Percentiles rank a stretch among this genome's conserved stretches.
These are phyloP conservation scores for Leccinum pachyderme DNA, from an alignment of 1,284 basidiomycete species.

Conservation along the genomic window DNA sequence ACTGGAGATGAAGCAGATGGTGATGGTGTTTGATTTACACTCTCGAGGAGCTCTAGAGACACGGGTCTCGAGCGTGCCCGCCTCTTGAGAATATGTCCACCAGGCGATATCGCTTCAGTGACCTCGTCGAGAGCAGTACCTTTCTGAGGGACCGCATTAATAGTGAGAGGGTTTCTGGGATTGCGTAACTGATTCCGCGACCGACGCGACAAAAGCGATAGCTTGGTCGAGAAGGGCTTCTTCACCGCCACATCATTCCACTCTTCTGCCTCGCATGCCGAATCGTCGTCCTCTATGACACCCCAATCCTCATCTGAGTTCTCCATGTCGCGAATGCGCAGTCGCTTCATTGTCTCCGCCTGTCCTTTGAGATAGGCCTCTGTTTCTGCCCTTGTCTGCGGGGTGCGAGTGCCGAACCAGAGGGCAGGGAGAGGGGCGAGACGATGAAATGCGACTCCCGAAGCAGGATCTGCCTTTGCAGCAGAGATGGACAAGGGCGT, in stretches of 20 bases:
- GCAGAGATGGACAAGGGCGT: slow-evolving; percentile 53
- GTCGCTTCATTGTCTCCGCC: slow-evolving; percentile 61
- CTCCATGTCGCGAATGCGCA: slow-evolving; percentile 59
- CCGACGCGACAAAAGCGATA: slow-evolving; percentile 23
- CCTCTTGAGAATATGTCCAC: slow-evolving; percentile 69
- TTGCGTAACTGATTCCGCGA: slow-evolving; percentile 28
- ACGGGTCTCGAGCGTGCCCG: slow-evolving; percentile 66
- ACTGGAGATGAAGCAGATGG: slow-evolving; percentile 42
- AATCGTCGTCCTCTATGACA: slow-evolving; percentile 44
- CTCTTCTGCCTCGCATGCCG: slow-evolving; percentile 46
- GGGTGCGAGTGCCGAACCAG: slow-evolving; percentile 51
- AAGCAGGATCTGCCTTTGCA: slow-evolving; percentile 31
- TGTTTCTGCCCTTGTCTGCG: slow-evolving; percentile 60
- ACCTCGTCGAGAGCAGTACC: slow-evolving; percentile 49
- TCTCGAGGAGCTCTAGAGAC: slow-evolving; percentile 61
- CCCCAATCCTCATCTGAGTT: slow-evolving; percentile 44
- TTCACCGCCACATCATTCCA: slow-evolving; percentile 34
- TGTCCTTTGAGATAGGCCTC: slow-evolving; percentile 61
- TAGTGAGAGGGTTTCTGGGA: slow-evolving; percentile 26
- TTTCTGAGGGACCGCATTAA: slow-evolving; percentile 37
- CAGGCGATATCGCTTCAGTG: slow-evolving; percentile 66
- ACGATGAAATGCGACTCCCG: slow-evolving; percentile 49
- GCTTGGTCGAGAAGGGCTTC: slow-evolving; percentile 25
- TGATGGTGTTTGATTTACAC: slow-evolving; percentile 40
- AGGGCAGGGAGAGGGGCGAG: slow-evolving; percentile 64